Evolutionary conservation across 345 rosid genomes (phyloP).

Genomic region (Pugionium dolabratum): DNA sequence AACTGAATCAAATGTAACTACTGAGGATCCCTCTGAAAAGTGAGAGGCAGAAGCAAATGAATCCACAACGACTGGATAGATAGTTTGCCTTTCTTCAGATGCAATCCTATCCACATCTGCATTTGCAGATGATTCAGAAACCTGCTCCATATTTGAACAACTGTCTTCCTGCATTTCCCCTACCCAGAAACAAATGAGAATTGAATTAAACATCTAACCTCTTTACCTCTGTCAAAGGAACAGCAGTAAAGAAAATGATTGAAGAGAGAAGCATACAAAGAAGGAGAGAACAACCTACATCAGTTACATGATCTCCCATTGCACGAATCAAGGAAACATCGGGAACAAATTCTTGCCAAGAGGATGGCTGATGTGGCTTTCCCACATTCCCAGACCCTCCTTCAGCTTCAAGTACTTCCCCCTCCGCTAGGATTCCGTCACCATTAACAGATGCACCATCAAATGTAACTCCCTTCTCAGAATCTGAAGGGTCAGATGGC

Average conservation of each 20-base stretch:
- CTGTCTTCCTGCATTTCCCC: slow-evolving; percentile 92
- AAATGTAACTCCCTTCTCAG: slow-evolving; percentile 45
- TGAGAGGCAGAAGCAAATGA: slow-evolving; percentile 30
- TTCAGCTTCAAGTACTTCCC: slow-evolving; percentile 35
- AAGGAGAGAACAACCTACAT: slow-evolving; percentile 76
- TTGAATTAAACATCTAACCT: slow-evolving; percentile 49
- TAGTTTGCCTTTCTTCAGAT: slow-evolving; percentile 38
- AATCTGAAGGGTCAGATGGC: slow-evolving; percentile 32
- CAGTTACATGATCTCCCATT: slow-evolving; percentile 73
- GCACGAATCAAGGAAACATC: slow-evolving; percentile 47
- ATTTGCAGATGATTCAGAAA: slow-evolving; percentile 38
- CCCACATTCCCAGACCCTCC: slow-evolving; percentile 36
- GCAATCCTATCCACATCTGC: slow-evolving; percentile 34
- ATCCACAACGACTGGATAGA: slow-evolving; percentile 36
- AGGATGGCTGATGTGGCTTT: slow-evolving; percentile 38
- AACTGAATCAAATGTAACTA: slow-evolving; percentile 31
- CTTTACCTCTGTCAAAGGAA: slow-evolving; percentile 25
- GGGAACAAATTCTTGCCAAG: slow-evolving; percentile 45
- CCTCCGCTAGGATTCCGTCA: slow-evolving; percentile 33
- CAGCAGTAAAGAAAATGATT: slow-evolving; percentile 11
- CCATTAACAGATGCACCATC: slow-evolving; percentile 27
- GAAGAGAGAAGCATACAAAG: slow-evolving; percentile 35
- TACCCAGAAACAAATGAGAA: slow-evolving; percentile 87
- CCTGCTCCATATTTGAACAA: slow-evolving; percentile 52
- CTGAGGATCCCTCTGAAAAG: slow-evolving; percentile 42